Evolutionary conservation across 1,284 basidiomycete species (phyloP), one percentile per base, ranked within the genome.

Genomic region (Amylostereum chailletii): DNA sequence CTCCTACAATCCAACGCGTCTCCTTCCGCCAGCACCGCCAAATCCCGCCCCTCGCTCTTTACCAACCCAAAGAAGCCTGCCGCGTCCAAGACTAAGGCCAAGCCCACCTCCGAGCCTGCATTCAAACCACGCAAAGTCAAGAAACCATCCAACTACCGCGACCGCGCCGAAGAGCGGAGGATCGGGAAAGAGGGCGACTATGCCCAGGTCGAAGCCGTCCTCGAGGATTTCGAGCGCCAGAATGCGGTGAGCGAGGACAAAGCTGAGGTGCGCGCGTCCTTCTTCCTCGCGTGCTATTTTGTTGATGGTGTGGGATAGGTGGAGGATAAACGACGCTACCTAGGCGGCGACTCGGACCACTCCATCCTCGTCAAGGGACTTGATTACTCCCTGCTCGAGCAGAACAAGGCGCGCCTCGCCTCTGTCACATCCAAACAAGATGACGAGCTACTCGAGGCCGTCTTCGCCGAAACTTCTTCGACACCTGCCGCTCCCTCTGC

Each of bases 301-400:
- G 19, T 19, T 19, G 19, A 19, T 19, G 19, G 19, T 19, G 19
- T 19, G 19, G 1, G 19, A n/a, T 50, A 90, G 82, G 69, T 93
- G 11, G 88, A 91, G 48, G 76, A 82, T 51, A 80, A 90, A 62
- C 77, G 91, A 42, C 74, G 74, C 42, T 92, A 90, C 63, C 77
- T 94, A 1, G 92, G 92, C n/a, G 91, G 91, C 34, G 91, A 95
- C 64, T 79, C 81, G 40, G 78, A 84, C 48, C 90, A 94, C 63
- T 83, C 87, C 2, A 79, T 94, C 43, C 78, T 94, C 3, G 90
- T 94, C 39, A 94, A 92, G 59, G 90, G 93, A n/a, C 80, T 96
- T 34, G 93, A 96, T 61, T 79, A 85, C 61, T 83, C 90, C 0
- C 75, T 95, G 3, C 71, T 96, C 5, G 88, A 92, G 58, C 86